Evolutionary conservation across 768 basidiomycete genomes (phyloP).

Genomic region (Suillus occidentalis): DNA sequence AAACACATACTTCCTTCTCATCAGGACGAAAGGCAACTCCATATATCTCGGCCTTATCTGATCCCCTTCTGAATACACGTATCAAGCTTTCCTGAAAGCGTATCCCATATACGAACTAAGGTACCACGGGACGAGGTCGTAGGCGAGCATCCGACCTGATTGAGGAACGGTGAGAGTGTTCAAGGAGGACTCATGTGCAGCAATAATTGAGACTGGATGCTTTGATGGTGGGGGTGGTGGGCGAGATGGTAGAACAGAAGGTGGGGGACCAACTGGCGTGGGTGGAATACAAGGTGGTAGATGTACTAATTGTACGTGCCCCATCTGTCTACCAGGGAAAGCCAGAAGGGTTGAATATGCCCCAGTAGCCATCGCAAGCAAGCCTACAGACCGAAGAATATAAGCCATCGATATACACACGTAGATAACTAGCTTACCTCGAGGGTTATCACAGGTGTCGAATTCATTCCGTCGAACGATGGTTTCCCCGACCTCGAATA

Average conservation of each 20-base stretch:
- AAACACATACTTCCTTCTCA: slow-evolving; percentile 84
- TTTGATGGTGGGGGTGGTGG: slow-evolving; percentile 58
- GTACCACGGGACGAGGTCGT: slow-evolving; percentile 86
- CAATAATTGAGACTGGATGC: slow-evolving; percentile 76
- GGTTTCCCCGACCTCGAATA: slow-evolving; percentile 67
- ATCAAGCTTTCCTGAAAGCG: slow-evolving; percentile 71
- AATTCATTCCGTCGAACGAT: slow-evolving; percentile 71
- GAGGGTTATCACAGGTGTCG: slow-evolving; percentile 86
- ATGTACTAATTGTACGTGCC: slow-evolving; percentile 86
- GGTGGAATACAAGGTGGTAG: slow-evolving; percentile 77
- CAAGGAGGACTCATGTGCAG: slow-evolving; percentile 78
- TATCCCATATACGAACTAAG: slow-evolving; percentile 85
- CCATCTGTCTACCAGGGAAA: slow-evolving; percentile 81
- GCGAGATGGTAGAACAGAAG: slow-evolving; percentile 49
- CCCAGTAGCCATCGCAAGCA: slow-evolving; percentile 78
- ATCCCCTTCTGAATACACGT: slow-evolving; percentile 80
- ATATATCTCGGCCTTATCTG: slow-evolving; percentile 90
- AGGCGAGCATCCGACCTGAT: slow-evolving; percentile 79
- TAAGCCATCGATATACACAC: slow-evolving; percentile 9
- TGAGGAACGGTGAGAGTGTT: slow-evolving; percentile 76
- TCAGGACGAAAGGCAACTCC: slow-evolving; percentile 86
- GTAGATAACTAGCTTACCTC: slow-evolving; percentile 49
- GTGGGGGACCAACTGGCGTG: slow-evolving; percentile 53
- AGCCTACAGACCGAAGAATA: slow-evolving; percentile 45
- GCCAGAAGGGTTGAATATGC: slow-evolving; percentile 79